These are phyloP conservation scores for Helichrysum umbraculigerum DNA, from an alignment of 129 eudicot species.

Conservation along the genomic window DNA sequence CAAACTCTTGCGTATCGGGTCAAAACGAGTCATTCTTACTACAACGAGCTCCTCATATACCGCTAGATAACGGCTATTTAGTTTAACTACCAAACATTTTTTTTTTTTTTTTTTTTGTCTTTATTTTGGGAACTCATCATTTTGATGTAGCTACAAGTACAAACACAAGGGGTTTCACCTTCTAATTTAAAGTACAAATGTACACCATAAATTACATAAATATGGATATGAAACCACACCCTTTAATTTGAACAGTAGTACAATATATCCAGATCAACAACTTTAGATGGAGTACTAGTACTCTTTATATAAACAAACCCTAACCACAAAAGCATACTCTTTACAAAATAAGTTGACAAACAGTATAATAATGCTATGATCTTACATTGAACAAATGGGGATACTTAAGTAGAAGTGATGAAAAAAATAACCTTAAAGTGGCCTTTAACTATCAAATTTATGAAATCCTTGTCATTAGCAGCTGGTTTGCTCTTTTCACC, in stretches of 20 bases:
- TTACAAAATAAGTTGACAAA: too few relatives aligned
- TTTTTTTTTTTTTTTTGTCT: not conserved
- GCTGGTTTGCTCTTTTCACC: not conserved
- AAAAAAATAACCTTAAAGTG: not conserved
- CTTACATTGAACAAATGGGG: not conserved
- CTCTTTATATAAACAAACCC: too few relatives aligned
- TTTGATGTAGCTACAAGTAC: not conserved
- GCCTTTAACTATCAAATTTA: not conserved
- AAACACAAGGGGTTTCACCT: not conserved
- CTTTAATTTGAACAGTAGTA: too few relatives aligned
- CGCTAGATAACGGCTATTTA: too few relatives aligned
- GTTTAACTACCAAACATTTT: not conserved
- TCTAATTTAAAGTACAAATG: not conserved
- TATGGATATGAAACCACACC: too few relatives aligned
- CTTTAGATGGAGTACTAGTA: too few relatives aligned
- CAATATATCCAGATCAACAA: too few relatives aligned
- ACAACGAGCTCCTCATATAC: too few relatives aligned
- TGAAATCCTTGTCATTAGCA: not conserved
- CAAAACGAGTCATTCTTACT: not conserved
- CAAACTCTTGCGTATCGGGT: not conserved
- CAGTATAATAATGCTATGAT: too few relatives aligned
- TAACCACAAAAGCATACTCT: too few relatives aligned
- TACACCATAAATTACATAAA: not conserved
- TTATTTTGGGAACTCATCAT: not conserved
- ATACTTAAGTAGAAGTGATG: not conserved